A percentile compares a stretch with the other conserved stretches of the same genome.
phyloP scores from a whole-genome alignment of 306 rosid species.

The Medicago truncatula region MtrunA17r5.0-ANR NC_053042.1:30863001-30863500 shows the following conservation, averaged over 20 bases:
- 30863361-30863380: background rate
- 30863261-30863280: background rate
- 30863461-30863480: background rate
- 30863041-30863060: slow-evolving; percentile 60
- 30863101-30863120: slow-evolving; percentile 3
- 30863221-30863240: slow-evolving; percentile 42
- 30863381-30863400: slow-evolving; percentile 41
- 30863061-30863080: slow-evolving; percentile 77
- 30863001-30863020: slow-evolving; percentile 59
- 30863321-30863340: slow-evolving; percentile 85
- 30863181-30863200: slow-evolving; percentile 21
- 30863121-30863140: too few species aligned
- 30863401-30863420: slow-evolving; percentile 52
- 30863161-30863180: slow-evolving; percentile 10
- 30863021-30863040: slow-evolving; percentile 61
- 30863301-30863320: slow-evolving; percentile 62
- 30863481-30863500: background rate
- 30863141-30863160: background rate
- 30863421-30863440: background rate
- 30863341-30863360: slow-evolving; percentile 34
- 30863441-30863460: slow-evolving; percentile 5
- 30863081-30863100: slow-evolving; percentile 28
- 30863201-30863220: slow-evolving; percentile 9
- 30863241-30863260: background rate
- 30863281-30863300: slow-evolving; percentile 41